Base-by-base conservation (phyloP, 805 yeast genomes). In the Zygotorulaspora danielsina region DNA sequence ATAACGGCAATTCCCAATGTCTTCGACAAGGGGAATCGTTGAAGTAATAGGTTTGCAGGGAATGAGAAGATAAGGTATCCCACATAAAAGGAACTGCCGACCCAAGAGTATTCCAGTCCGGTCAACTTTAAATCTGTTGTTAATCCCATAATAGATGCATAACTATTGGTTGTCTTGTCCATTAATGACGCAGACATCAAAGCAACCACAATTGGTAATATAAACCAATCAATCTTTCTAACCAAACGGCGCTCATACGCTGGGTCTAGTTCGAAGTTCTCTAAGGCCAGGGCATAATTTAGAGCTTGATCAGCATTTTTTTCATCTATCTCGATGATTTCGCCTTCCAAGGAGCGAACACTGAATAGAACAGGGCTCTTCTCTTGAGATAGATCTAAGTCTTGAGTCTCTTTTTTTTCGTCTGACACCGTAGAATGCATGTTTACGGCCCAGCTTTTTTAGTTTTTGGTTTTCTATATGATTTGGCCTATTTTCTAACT, bases 21-120 rank as follows among this genome's bases (percentile, higher is more conserved):
- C 45, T 69, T 71, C 4, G 72, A 61, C 15, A 70, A 56, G 12
- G 75, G 73, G 34, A 69, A 58, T 44, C 55, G 54, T 52, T 72
- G 72, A 46, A 77, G 59, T 45, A 48, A 53, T 19, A 54, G 49
- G 10, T 63, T 55, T 2, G 74, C 67, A 6, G 78, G 78, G 34
- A 63, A 65, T 37, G 69, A 72, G 41, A 70, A 72, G 5, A 61
- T 62, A 43, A 76, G 50, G 50, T 74, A 75, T 0, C 73, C 76
- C 21, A 71, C 55, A 47, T 71, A 71, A 40, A 72, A 72, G 3
- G 67, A 56, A 17, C 70, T 59, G 1, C 72, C 72, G 9, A 65
- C 62, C 75, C 76, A 71, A 11, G 70, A 55, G 42, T 65, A 72
- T 36, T 62, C 51, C 19, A 48, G 47, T 21, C 75, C 70, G 11